Conservation (phyloP, 768 basidiomycete species). For the Leccinum barrowsii region DNA sequence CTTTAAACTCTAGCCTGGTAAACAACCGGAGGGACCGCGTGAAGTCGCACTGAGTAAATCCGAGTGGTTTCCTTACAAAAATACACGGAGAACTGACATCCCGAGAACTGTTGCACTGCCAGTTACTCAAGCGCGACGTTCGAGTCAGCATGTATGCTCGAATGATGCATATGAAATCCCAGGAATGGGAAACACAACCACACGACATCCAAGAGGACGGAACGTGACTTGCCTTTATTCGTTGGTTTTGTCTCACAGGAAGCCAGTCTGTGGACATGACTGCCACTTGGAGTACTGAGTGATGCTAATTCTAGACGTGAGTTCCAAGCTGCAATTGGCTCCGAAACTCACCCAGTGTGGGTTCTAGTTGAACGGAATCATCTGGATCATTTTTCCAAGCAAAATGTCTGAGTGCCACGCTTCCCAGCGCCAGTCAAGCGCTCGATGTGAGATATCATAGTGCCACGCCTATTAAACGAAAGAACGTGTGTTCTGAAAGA, state of each 20-base stretch:
- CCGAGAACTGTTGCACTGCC: background rate
- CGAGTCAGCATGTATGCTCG: background rate
- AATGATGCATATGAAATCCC: slow-evolving; percentile 1
- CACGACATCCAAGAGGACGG: background rate
- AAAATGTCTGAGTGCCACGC: background rate
- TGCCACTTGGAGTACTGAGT: background rate
- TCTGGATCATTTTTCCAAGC: background rate
- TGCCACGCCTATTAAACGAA: background rate
- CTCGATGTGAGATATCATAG: no score
- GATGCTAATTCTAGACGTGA: background rate
- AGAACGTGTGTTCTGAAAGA: no score
- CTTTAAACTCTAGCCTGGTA: slow-evolving; percentile 2
- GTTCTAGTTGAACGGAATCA: background rate
- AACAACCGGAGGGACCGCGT: background rate
- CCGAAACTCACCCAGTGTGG: background rate
- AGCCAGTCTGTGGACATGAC: background rate
- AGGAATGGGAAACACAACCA: slow-evolving; percentile 3
- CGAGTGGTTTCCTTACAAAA: background rate
- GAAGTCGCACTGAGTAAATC: background rate
- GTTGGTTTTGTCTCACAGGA: slow-evolving; percentile 12
- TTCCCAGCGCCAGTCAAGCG: no score
- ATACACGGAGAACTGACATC: background rate
- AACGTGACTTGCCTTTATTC: background rate
- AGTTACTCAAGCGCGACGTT: background rate
- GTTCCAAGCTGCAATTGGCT: background rate